phyloP scores from a whole-genome alignment of 441 rosid species.

The Brassica hybrid region DNA sequence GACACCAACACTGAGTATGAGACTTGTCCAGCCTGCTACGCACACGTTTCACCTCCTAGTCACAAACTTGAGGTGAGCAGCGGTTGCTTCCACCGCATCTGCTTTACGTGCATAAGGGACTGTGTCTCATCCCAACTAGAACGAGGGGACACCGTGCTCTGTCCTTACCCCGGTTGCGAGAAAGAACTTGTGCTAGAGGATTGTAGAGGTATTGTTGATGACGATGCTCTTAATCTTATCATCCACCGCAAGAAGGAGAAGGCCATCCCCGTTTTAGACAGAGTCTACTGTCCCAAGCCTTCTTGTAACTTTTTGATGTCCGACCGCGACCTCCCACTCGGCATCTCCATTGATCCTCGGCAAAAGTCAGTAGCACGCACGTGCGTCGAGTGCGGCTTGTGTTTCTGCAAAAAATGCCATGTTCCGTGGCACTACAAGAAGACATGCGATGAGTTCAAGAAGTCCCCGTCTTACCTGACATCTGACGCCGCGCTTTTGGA shows the following conservation, averaged over 20 bases:
- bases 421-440: neutral
- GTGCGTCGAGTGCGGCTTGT: slow-evolving; percentile 13
- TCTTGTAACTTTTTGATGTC: slow-evolving; percentile 17
- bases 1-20: neutral
- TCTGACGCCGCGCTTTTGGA: neutral
- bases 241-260: slow-evolving; percentile 33
- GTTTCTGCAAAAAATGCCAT: slow-evolving; percentile 12
- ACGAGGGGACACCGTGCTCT: neutral
- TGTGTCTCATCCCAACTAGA: neutral
- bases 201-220: neutral
- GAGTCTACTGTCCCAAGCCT: slow-evolving; percentile 31
- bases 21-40: slow-evolving; percentile 4
- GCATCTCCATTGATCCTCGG: neutral
- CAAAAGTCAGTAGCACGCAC: slow-evolving; percentile 1
- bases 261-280: slow-evolving; percentile 14
- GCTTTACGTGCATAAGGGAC: neutral
- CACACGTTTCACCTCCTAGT: neutral
- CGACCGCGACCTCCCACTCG: slow-evolving; percentile 7
- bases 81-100: slow-evolving; percentile 6
- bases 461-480: slow-evolving; percentile 20
- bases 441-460: slow-evolving; percentile 21
- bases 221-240: slow-evolving; percentile 13
- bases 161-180: neutral
- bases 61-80: neutral
- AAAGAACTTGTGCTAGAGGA: neutral